Evolutionary conservation across 2,329 filamentous ascomycete species (phyloP).

Genomic region (Colletotrichum tabaci): DNA sequence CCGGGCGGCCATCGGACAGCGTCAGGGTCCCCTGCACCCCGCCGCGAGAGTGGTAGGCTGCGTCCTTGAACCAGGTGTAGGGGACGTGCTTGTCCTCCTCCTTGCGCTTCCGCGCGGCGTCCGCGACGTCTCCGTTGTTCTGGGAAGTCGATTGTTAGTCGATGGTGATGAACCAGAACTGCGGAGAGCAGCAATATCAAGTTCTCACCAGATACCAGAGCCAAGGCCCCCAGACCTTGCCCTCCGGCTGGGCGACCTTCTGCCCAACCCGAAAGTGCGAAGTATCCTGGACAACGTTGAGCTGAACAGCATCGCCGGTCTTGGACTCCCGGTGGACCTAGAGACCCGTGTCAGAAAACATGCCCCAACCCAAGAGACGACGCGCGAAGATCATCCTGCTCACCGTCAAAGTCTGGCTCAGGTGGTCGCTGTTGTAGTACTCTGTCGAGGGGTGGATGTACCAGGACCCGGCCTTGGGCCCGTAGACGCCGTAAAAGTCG

Average conservation of each 20-base stretch:
- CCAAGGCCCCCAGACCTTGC: constrained; percentile 42
- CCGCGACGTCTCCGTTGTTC: constrained; percentile 59
- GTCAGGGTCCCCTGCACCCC: constrained; percentile 56
- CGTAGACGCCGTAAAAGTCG: constrained; percentile 41
- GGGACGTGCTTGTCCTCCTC: constrained; percentile 58
- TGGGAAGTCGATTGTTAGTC: constrained; percentile 51
- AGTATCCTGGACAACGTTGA: constrained; percentile 41
- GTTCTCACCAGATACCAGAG: constrained; percentile 41
- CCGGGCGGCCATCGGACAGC: constrained; percentile 61
- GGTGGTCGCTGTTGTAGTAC: constrained; percentile 39
- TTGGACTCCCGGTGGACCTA: constrained; percentile 40
- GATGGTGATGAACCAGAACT: constrained; percentile 33
- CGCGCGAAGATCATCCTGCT: background rate
- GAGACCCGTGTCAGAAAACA: background rate
- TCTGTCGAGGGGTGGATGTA: constrained; percentile 39
- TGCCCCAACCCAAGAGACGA: background rate
- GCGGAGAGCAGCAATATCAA: background rate
- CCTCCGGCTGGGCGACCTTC: constrained; percentile 26
- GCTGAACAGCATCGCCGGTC: constrained; percentile 39
- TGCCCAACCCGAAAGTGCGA: constrained; percentile 40
- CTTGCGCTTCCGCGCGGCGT: constrained; percentile 53
- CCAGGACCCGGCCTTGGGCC: constrained; percentile 35
- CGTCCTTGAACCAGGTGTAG: constrained; percentile 60
- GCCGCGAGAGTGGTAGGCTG: constrained; percentile 59
- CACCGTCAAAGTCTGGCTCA: constrained; percentile 39